Evolutionary conservation across 2,329 filamentous ascomycete genomes (phyloP), one percentile per base, ranked within the genome.

Genomic region (Sclerotiophoma versabilis): DNA sequence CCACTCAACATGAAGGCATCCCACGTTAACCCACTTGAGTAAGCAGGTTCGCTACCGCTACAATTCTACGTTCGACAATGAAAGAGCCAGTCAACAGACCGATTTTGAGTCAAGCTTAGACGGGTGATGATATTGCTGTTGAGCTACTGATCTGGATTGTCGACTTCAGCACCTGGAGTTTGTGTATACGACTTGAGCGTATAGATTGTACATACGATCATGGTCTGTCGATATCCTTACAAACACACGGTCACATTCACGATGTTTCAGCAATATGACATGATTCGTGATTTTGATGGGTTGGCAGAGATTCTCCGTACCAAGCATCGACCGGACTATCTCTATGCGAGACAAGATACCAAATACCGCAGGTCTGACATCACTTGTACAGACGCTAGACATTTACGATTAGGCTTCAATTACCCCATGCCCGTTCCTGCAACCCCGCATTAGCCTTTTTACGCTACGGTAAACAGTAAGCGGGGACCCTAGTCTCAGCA

Each of bases 21-120:
- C 15, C 65, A 69, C 56, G 63, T 73, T 60, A 71, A 70, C 32
- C 70, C 70, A 19, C 60, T 59, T 45, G 65, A 69, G 30, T 72
- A 54, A 64, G 33, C 34, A 62, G 58, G 38, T 37, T 12, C 44
- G 37, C 14, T 50, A 57, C 51, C 49, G 48, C 6, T 65, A 65
- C 41, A 51, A 58, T 15, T 45, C 27, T 12, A 64, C 62, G 12
- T 63, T 58, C 19, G 64, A 65, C 46, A 65, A 69, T 27, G 60
- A 68, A 49, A 52, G 60, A 39, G 53, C 49, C 15, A 69, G 63
- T 34, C 57, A 66, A 32, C 58, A 67, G 48, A 63, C 58, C 25
- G 54, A 64, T 23, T 62, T 60, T 19, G 57, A 62, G 44, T 57
- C 54, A 5, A 54, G 56, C 42, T 47, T 61, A 29, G 57, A 59